phyloP scores from a whole-genome alignment of 345 rosid species.

The Euphorbia lathyris region DNA sequence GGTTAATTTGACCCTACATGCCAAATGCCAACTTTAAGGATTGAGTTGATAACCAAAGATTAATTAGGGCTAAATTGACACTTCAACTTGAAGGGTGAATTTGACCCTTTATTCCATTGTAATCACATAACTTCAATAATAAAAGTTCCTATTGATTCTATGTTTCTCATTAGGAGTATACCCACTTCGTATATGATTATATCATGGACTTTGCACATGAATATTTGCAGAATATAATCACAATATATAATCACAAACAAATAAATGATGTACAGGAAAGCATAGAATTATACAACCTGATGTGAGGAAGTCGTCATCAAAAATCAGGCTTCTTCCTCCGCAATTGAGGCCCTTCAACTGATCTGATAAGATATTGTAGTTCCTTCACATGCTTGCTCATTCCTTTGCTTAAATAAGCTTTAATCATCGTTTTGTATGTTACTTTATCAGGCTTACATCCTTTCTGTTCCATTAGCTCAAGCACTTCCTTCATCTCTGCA shows the following conservation, averaged over 20 bases:
- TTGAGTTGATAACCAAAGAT: too few species aligned
- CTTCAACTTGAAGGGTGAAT: too few species aligned
- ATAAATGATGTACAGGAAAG: slow-evolving; percentile 13
- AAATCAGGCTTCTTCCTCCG: slow-evolving; percentile 52
- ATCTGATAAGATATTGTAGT: slow-evolving; percentile 36
- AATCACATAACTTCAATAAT: too few species aligned
- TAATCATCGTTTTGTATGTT: slow-evolving; percentile 80
- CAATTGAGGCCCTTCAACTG: slow-evolving; percentile 33
- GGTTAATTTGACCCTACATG: too few species aligned
- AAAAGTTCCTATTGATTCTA: too few species aligned
- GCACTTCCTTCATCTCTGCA: slow-evolving; percentile 85
- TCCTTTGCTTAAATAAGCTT: slow-evolving; percentile 60
- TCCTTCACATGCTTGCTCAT: slow-evolving; percentile 71
- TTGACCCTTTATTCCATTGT: too few species aligned
- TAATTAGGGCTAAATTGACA: too few species aligned
- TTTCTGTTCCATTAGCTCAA: slow-evolving; percentile 64
- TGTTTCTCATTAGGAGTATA: too few species aligned
- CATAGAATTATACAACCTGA: slow-evolving; percentile 17
- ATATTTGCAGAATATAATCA: not conserved
- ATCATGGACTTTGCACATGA: not conserved
- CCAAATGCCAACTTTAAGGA: too few species aligned
- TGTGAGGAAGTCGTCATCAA: slow-evolving; percentile 15
- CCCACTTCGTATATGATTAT: not conserved
- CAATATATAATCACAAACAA: not conserved
- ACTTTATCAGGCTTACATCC: slow-evolving; percentile 71